A percentile compares a stretch with the other conserved stretches of the same genome.
Evolutionary conservation across 257 asterid species (phyloP).

Genomic region (Handroanthus guayacan): DNA sequence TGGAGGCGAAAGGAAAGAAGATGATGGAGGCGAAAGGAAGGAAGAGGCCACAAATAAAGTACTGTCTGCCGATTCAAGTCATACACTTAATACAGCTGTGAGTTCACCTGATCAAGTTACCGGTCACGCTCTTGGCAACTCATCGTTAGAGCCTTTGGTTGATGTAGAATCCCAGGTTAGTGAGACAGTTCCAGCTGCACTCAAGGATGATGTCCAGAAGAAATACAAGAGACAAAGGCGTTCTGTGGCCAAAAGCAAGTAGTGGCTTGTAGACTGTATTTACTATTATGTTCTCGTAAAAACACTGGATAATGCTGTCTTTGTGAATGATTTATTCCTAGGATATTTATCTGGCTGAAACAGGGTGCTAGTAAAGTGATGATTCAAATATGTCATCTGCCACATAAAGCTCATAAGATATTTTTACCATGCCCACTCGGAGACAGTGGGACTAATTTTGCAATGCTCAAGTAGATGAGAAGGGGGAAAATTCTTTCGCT

Average conservation of each 20-base stretch:
- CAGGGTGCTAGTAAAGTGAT: not conserved
- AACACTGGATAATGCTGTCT: not conserved
- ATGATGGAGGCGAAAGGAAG: slow-evolving; percentile 38
- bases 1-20: slow-evolving; percentile 38
- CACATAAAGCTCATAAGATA: no score
- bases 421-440: no score
- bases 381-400: not conserved
- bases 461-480: no score
- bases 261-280: not conserved
- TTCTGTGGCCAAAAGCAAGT: slow-evolving; percentile 11
- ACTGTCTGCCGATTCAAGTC: not conserved
- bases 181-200: slow-evolving; percentile 18
- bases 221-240: slow-evolving; percentile 45
- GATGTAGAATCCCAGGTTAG: slow-evolving; percentile 22
- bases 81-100: slow-evolving; percentile 12
- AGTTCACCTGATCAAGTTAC: slow-evolving; percentile 21
- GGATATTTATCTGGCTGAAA: not conserved
- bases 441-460: no score
- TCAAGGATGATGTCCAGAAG: slow-evolving; percentile 35
- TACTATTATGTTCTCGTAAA: not conserved
- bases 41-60: slow-evolving; percentile 16
- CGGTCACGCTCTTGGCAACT: slow-evolving; percentile 12
- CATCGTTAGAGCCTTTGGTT: slow-evolving; percentile 2
- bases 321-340: not conserved
- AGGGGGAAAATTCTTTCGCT: no score